Evolutionary conservation across 2,329 filamentous ascomycete species (phyloP).

Genomic region (Aspergillus sp.): DNA sequence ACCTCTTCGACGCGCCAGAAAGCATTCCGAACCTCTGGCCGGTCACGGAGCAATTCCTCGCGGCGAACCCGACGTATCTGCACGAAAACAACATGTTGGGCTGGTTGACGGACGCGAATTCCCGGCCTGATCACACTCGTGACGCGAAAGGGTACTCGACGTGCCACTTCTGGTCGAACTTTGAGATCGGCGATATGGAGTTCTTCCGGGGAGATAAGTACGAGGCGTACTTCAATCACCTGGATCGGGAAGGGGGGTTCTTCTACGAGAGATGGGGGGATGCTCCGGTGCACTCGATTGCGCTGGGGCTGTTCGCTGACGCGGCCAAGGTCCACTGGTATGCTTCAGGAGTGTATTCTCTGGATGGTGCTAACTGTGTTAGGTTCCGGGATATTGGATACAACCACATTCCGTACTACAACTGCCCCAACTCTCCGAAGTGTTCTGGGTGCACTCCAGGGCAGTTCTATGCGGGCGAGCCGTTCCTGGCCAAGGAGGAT

Average conservation of each 20-base stretch:
- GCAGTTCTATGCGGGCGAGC: conserved; percentile 78
- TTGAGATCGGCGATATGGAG: conserved; percentile 85
- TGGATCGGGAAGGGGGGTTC: conserved; percentile 90
- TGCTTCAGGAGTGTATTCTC: too few relatives aligned
- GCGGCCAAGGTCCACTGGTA: conserved; percentile 86
- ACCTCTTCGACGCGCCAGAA: conserved; percentile 82
- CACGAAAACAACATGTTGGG: conserved; percentile 75
- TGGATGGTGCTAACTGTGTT: too few relatives aligned
- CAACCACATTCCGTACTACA: conserved; percentile 96
- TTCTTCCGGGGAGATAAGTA: conserved; percentile 90
- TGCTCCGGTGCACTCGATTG: conserved; percentile 92
- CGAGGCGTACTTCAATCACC: conserved; percentile 90
- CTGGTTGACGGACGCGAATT: conserved; percentile 72
- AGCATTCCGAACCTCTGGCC: conserved; percentile 87
- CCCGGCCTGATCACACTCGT: conserved; percentile 68
- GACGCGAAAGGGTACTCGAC: conserved; percentile 90
- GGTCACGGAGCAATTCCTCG: conserved; percentile 85
- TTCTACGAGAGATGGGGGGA: conserved; percentile 99
- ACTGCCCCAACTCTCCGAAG: conserved; percentile 94
- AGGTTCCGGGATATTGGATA: conserved; percentile 99
- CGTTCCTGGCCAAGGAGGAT: conserved; percentile 79
- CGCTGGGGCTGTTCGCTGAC: conserved; percentile 85
- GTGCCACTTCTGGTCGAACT: conserved; percentile 99
- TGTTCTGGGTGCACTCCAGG: conserved; percentile 82
- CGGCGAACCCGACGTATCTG: conserved; percentile 71